phyloP scores from a whole-genome alignment of 176 grass and related monocot genomes.

The Raddia distichophylla region DNA sequence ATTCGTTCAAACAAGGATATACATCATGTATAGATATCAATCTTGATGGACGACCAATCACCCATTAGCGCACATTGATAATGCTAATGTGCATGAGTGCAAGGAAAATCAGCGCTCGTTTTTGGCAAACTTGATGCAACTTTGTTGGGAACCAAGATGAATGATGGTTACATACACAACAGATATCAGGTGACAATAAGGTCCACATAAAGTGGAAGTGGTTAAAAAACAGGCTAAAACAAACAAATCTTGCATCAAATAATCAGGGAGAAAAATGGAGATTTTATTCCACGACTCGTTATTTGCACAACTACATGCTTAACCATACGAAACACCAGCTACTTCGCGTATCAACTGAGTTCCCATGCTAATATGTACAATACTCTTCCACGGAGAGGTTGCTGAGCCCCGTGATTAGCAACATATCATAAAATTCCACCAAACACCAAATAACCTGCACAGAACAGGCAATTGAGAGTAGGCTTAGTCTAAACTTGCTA shows the following conservation, averaged over 20 bases:
- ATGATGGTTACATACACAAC: slow-evolving; percentile 23
- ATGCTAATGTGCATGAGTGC: background rate
- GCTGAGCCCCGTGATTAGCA: slow-evolving; percentile 23
- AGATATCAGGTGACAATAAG: background rate
- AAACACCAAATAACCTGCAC: slow-evolving; percentile 28
- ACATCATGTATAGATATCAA: background rate
- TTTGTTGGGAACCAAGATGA: background rate
- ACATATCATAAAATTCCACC: slow-evolving; percentile 23
- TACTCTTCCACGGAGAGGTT: slow-evolving; percentile 20
- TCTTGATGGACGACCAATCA: background rate
- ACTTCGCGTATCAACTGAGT: slow-evolving; percentile 38
- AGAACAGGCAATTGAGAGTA: background rate
- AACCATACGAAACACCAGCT: slow-evolving; percentile 46
- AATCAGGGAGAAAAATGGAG: slow-evolving; percentile 41
- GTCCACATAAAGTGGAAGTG: background rate
- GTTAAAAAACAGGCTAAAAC: slow-evolving; percentile 18
- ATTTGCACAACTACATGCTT: slow-evolving; percentile 61
- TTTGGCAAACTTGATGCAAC: background rate
- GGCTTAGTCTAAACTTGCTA: slow-evolving; percentile 10
- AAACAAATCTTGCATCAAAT: slow-evolving; percentile 26
- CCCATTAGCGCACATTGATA: background rate
- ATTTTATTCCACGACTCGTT: slow-evolving; percentile 57
- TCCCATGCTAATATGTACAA: slow-evolving; percentile 61
- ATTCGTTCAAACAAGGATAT: background rate
- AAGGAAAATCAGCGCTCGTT: background rate